Percentiles rank a stretch among this genome's conserved stretches.
Evolutionary conservation across 352 stramenopile genomes (phyloP).

Genomic region (Pythium sukuiense): DNA sequence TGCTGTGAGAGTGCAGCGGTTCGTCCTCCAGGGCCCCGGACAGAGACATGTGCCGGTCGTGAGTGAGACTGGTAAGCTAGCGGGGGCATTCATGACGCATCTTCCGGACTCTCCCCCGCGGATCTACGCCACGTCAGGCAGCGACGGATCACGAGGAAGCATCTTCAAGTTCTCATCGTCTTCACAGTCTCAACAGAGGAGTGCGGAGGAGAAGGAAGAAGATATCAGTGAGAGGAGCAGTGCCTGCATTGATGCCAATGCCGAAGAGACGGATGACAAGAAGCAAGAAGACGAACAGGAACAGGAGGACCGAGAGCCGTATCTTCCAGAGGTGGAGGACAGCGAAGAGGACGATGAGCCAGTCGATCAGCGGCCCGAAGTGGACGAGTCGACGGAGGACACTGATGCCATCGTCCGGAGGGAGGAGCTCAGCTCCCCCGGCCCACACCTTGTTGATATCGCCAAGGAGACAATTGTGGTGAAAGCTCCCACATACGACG

Average conservation of each 20-base stretch:
- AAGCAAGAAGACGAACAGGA: not conserved
- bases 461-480: not conserved
- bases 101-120: constrained; percentile 56
- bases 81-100: constrained; percentile 43
- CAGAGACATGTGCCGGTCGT: not conserved
- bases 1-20: constrained; percentile 14
- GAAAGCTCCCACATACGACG: not conserved
- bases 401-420: not conserved
- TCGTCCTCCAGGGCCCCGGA: constrained; percentile 19
- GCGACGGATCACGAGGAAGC: not conserved
- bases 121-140: not conserved
- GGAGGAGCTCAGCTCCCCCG: not conserved
- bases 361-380: constrained; percentile 11
- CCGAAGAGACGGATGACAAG: not conserved
- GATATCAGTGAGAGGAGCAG: not conserved
- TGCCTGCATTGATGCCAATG: too few relatives aligned
- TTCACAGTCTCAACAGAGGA: not conserved
- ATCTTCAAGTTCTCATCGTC: constrained; percentile 16
- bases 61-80: not conserved
- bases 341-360: not conserved
- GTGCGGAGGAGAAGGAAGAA: too few relatives aligned
- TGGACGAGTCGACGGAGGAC: constrained; percentile 17
- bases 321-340: not conserved
- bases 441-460: constrained; percentile 11
- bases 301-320: not conserved